Percentiles rank a stretch among this genome's conserved stretches.
These are phyloP conservation scores for Cladosporium sp. DNA, from an alignment of 2,329 filamentous ascomycete genomes.

Conservation along the genomic window DNA sequence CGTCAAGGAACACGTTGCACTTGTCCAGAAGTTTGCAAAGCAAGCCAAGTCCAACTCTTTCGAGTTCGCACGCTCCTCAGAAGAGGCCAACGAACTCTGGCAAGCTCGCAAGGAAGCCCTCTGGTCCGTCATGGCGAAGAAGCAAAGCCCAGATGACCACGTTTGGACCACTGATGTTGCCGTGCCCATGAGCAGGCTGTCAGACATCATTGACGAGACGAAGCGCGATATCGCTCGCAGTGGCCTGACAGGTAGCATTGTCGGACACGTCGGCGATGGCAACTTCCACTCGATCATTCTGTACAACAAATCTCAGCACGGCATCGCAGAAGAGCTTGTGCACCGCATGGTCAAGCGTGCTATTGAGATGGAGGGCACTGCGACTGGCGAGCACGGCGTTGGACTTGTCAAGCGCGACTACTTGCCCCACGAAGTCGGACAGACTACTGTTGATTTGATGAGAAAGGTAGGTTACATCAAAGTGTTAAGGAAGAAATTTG, in stretches of 20 bases:
- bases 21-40: constrained; percentile 60
- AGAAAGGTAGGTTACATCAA: constrained; percentile 57
- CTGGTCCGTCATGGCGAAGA: constrained; percentile 67
- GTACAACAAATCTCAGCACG: constrained; percentile 63
- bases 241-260: constrained; percentile 61
- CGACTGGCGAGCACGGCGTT: constrained; percentile 80
- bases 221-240: constrained; percentile 61
- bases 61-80: constrained; percentile 61
- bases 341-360: constrained; percentile 83
- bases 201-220: constrained; percentile 73
- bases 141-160: constrained; percentile 55
- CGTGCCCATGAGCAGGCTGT: constrained; percentile 67
- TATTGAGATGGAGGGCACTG: constrained; percentile 74
- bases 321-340: constrained; percentile 65
- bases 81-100: constrained; percentile 69
- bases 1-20: constrained; percentile 73
- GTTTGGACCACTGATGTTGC: constrained; percentile 81
- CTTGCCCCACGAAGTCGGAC: constrained; percentile 70
- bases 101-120: constrained; percentile 70
- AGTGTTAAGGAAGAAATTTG: neutral
- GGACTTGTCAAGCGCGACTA: constrained; percentile 83
- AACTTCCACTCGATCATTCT: constrained; percentile 68
- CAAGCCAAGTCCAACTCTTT: constrained; percentile 61
- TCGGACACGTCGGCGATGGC: constrained; percentile 70
- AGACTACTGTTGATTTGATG: constrained; percentile 75